Conservation (phyloP, 164 flowering plant genomes). For the Malania oleifera region DNA sequence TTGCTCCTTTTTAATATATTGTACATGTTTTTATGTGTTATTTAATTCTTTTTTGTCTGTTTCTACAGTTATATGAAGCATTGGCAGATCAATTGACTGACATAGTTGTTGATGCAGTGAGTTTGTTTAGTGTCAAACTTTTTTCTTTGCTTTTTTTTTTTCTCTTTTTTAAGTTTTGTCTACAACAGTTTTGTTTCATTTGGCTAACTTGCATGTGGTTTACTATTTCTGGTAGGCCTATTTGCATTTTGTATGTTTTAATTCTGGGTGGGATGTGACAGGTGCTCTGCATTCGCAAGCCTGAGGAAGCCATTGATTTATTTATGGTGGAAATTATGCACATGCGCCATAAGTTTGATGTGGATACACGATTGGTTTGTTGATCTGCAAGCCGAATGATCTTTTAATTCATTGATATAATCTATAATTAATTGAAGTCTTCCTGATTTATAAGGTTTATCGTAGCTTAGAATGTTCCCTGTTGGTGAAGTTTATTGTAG, state of each 20-base stretch:
- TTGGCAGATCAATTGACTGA: conserved; percentile 98
- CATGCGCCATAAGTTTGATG: conserved; percentile 99
- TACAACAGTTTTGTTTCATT: background rate
- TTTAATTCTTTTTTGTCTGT: conserved; percentile 1
- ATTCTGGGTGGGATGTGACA: conserved; percentile 18
- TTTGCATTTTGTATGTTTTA: background rate
- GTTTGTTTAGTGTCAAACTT: conserved; percentile 18
- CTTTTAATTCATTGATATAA: background rate
- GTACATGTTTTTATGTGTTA: background rate
- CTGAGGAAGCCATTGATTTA: conserved; percentile 82
- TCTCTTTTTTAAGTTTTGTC: background rate
- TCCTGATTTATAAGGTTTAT: background rate
- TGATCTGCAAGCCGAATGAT: background rate
- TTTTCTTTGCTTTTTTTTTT: background rate
- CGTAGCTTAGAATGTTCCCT: too few species aligned
- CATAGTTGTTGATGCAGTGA: conserved; percentile 81
- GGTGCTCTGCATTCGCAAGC: conserved; percentile 96
- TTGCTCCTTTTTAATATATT: background rate
- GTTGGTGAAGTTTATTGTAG: too few species aligned
- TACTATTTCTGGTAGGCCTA: background rate
- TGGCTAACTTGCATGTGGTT: background rate
- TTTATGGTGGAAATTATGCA: conserved; percentile 99
- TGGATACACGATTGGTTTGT: conserved; percentile 87
- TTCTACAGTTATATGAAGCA: conserved; percentile 73
- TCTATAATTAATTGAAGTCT: background rate